A percentile compares a stretch with the other conserved stretches of the same genome.
Conservation (phyloP, 768 basidiomycete genomes). For the Collybia sp. region DNA sequence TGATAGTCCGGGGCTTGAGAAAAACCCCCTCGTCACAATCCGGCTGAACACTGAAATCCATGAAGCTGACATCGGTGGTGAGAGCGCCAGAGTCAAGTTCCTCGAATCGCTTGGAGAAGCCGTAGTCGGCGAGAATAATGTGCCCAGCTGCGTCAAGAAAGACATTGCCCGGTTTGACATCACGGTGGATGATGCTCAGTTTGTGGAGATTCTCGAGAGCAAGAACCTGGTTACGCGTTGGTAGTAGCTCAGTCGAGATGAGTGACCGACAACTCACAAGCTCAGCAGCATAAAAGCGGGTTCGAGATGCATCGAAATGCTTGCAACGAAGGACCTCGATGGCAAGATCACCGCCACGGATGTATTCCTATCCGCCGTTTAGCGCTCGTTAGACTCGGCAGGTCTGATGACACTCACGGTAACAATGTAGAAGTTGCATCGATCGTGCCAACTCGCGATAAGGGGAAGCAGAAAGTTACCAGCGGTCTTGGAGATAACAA, state of each 20-base stretch:
- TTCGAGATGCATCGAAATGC: constrained; percentile 5
- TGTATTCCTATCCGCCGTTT: constrained; percentile 13
- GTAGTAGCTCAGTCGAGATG: background rate
- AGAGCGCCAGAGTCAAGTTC: constrained; percentile 2
- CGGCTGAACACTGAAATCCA: no score
- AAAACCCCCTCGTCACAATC: no score
- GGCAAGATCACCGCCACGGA: constrained; percentile 14
- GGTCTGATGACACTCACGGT: constrained; percentile 10
- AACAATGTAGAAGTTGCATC: constrained; percentile 13
- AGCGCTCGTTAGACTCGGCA: background rate
- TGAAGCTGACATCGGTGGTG: background rate
- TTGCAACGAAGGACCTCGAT: constrained; percentile 2
- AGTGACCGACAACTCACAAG: constrained; percentile 11
- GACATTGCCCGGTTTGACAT: constrained; percentile 17
- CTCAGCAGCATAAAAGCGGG: constrained; percentile 16
- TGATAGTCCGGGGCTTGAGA: no score
- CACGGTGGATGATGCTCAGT: constrained; percentile 12
- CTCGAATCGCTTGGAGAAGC: constrained; percentile 5
- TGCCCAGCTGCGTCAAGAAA: constrained; percentile 12
- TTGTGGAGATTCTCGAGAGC: constrained; percentile 11
- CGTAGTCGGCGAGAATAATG: constrained; percentile 13
- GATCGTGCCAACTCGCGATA: constrained; percentile 17
- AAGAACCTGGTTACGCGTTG: constrained; percentile 3
- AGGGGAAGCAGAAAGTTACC: constrained; percentile 12
- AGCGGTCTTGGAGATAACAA: constrained; percentile 4